Evolutionary conservation across 1,284 basidiomycete species (phyloP), one percentile per base, ranked within the genome.

Genomic region (Termitomyces sp.): DNA sequence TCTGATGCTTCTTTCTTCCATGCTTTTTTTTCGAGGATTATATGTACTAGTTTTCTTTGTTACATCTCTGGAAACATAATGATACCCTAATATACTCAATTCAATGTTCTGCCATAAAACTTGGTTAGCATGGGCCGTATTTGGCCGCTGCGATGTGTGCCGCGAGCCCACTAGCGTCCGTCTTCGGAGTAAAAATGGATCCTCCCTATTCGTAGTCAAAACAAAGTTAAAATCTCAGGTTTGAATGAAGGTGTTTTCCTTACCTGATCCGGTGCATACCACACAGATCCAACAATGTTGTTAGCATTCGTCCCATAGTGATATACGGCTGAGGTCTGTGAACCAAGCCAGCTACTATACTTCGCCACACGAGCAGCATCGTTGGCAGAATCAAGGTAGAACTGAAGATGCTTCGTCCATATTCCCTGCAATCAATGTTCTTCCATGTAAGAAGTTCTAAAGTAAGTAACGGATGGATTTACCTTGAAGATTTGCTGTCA

Each of bases 401-500:
- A 75, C 45, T 70, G 67, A 9, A 76, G 56, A 48, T 77, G 75
- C 53, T 72, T 79, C 33, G 66, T 75, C 74, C 69, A 77, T 19
- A 73, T 60, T 33, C 70, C 71, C 70, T 79, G 52, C 8, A 35
- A 44, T 49, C 47, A 55, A 16, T 30, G 28, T 47, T 14, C n/a
- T 14, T 40, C 14, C 1, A 16, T 31, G 19, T 21, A 26, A 19
- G 13, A 35, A 37, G n/a, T 14, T 28, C 7, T 4, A 34, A 8
- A 40, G 47, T 39, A 8, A 40, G 47, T 39, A 16, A 46, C 10
- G n/a, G 24, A 8, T 18, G 33, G 4, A 16, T 9, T 37, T 5
- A 72, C 75, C 67, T 77, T 76, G 67, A 79, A 78, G 5, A 76
- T 64, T 74, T 76, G 67, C 73, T 76, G 46, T 21, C 28, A 34